phyloP scores from a whole-genome alignment of 2,329 filamentous ascomycete species.

The Cyphellophora europaea region DNA sequence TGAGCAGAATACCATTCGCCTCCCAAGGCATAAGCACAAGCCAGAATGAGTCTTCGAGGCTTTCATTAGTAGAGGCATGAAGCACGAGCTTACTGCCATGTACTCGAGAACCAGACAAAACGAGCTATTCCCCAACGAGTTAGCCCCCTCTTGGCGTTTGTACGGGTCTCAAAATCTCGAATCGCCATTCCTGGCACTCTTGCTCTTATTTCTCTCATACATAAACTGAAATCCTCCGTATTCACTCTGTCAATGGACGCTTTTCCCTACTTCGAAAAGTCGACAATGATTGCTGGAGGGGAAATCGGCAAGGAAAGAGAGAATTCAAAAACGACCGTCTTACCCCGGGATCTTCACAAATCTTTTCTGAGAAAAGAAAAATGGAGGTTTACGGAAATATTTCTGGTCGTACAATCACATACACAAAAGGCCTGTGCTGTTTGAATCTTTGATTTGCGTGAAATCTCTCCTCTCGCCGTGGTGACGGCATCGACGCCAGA shows the following conservation, averaged over 20 bases:
- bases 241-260: constrained; percentile 34
- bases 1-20: no score
- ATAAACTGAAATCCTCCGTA: constrained; percentile 37
- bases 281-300: constrained; percentile 29
- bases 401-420: constrained; percentile 30
- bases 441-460: neutral
- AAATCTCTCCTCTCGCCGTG: no score
- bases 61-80: no score
- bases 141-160: no score
- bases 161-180: no score
- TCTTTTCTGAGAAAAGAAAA: constrained; percentile 21
- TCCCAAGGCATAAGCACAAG: no score
- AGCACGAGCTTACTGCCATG: no score
- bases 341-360: constrained; percentile 35
- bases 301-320: constrained; percentile 37
- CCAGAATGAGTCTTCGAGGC: no score
- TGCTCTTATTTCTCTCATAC: constrained; percentile 26
- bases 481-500: no score
- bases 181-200: constrained; percentile 9
- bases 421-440: neutral
- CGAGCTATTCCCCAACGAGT: no score
- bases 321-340: constrained; percentile 28
- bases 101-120: no score
- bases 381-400: constrained; percentile 37
- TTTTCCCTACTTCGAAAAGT: constrained; percentile 22